phyloP scores from a whole-genome alignment of 345 rosid genomes.

The Pistacia integerrima region DNA sequence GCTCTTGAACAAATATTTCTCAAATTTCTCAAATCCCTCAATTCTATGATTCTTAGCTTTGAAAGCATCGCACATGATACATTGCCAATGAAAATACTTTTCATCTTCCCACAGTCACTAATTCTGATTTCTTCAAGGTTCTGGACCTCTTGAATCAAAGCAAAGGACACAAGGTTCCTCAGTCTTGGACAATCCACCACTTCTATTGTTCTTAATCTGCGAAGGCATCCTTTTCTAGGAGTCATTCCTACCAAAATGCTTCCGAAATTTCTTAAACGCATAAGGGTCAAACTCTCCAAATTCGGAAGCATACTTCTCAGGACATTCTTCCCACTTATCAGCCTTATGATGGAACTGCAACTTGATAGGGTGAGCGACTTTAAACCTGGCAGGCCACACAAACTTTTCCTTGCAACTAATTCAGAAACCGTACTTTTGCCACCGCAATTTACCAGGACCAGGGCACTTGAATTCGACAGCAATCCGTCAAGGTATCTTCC shows the following conservation, averaged over 20 bases:
- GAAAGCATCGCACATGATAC: too few species aligned
- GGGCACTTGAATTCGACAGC: constrained; percentile 22
- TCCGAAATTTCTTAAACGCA: constrained; percentile 20
- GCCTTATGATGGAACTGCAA: constrained; percentile 30
- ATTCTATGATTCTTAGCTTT: too few species aligned
- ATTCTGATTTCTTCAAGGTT: too few species aligned
- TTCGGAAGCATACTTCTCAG: constrained; percentile 25
- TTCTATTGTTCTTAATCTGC: constrained; percentile 26
- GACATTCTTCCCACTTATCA: constrained; percentile 31
- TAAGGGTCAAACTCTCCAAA: constrained; percentile 31
- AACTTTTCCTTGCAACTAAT: constrained; percentile 10
- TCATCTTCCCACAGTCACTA: too few species aligned
- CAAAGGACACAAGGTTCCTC: constrained; percentile 26
- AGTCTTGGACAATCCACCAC: constrained; percentile 31
- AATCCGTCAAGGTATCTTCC: constrained; percentile 28
- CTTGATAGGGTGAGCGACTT: constrained; percentile 28
- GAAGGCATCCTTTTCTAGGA: constrained; percentile 31
- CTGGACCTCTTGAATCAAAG: not conserved
- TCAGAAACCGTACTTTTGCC: constrained; percentile 32
- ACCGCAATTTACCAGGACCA: constrained; percentile 34
- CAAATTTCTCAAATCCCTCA: too few species aligned
- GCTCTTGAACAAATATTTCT: too few species aligned
- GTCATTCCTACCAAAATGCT: constrained; percentile 26
- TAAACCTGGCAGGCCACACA: constrained; percentile 24
- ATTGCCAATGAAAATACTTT: too few species aligned